Conservation (phyloP, 2,329 filamentous ascomycete genomes). For the Acephala macrosclerotiorum region DNA sequence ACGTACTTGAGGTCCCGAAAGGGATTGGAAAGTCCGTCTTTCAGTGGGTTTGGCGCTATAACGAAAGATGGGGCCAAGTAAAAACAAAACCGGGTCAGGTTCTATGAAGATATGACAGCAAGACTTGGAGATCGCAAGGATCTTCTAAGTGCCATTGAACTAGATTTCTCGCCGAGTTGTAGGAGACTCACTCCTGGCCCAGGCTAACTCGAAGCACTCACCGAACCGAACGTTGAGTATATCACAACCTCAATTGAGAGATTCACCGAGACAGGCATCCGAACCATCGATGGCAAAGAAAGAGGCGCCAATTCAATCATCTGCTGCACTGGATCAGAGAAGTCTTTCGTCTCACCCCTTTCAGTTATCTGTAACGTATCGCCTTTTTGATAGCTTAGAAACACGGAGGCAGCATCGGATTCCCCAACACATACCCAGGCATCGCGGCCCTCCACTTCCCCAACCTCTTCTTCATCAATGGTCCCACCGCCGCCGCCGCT, state of each 20-base stretch:
- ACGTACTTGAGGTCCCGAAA: neutral
- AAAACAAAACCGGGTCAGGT: neutral
- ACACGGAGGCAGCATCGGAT: neutral
- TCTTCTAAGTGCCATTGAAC: neutral
- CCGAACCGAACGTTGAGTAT: neutral
- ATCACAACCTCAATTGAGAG: neutral
- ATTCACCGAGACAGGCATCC: neutral
- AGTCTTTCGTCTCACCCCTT: neutral
- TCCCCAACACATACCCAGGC: neutral
- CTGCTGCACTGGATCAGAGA: slow-evolving; percentile 1
- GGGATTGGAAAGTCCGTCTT: slow-evolving; percentile 2
- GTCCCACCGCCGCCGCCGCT: neutral
- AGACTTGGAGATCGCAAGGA: neutral
- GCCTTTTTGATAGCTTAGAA: neutral
- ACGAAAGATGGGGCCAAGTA: neutral
- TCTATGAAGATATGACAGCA: neutral
- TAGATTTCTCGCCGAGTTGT: slow-evolving; percentile 1
- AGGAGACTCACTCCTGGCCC: slow-evolving; percentile 5
- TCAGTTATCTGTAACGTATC: neutral
- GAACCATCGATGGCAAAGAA: slow-evolving; percentile 2
- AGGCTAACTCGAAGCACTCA: slow-evolving; percentile 5
- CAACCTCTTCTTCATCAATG: slow-evolving; percentile 1
- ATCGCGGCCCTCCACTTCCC: neutral
- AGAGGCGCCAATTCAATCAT: neutral
- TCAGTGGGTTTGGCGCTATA: neutral